Conservation (phyloP, 2,329 filamentous ascomycete genomes). For the Ophiostoma montium region DNA sequence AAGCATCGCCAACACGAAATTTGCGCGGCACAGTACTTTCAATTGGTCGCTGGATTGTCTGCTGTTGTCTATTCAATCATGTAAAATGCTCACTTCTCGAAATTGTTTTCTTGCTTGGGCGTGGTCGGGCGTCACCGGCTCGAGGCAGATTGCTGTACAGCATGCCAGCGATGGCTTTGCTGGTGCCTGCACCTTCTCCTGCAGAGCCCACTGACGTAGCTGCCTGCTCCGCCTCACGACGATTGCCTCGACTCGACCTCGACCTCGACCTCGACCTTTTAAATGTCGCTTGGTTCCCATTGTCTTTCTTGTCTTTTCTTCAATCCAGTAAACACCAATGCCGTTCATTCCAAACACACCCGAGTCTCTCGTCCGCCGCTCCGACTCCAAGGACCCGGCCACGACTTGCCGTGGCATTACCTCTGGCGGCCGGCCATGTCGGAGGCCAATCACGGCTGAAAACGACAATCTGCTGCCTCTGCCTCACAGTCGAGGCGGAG, state of each 20-base stretch:
- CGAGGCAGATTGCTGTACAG: background rate
- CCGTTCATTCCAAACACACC: conserved; percentile 60
- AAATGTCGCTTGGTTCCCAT: too few relatives aligned
- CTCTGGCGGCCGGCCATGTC: conserved; percentile 66
- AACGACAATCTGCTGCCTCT: conserved; percentile 12
- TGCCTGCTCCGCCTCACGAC: background rate
- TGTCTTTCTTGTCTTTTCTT: background rate
- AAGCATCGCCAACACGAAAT: too few relatives aligned
- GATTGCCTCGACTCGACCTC: too few relatives aligned
- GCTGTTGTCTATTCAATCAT: too few relatives aligned
- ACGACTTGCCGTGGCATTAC: conserved; percentile 86
- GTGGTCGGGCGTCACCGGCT: too few relatives aligned
- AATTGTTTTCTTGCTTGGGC: too few relatives aligned
- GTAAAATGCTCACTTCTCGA: too few relatives aligned
- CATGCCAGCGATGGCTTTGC: background rate
- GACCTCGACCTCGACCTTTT: too few relatives aligned
- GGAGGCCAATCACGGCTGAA: conserved; percentile 48
- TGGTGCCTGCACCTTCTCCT: background rate
- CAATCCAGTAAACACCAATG: conserved; percentile 27
- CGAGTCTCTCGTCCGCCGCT: conserved; percentile 62
- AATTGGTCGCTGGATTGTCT: too few relatives aligned
- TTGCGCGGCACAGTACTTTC: too few relatives aligned
- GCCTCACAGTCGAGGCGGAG: conserved; percentile 8
- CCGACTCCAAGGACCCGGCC: conserved; percentile 71
- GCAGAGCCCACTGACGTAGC: background rate